Evolutionary conservation across 805 yeast species (phyloP), one percentile per base, ranked within the genome.

Genomic region (Debaryomyces castellii): DNA sequence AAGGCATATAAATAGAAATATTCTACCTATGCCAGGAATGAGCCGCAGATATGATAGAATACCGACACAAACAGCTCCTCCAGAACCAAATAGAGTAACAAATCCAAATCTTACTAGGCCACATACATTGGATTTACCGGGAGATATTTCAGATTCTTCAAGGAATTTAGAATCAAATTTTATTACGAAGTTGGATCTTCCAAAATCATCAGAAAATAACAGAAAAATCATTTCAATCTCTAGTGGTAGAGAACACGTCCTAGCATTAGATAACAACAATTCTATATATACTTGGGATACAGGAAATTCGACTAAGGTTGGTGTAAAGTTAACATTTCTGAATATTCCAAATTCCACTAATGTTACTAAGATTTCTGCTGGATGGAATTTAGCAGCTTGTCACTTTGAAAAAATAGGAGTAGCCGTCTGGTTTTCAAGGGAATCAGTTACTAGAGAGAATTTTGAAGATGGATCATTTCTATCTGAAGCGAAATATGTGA

Each of bases 251-350:
- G 66, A 76, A 23, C 89, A 84, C 59, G 74, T 84, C 43, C 62
- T 85, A 11, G 90, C 83, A 0, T 59, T 85, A 39, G 87, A 82
- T 50, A 63, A 70, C 10, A 39, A 62, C 1, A 73, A 77, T 20
- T 55, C 66, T 4, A 48, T 86, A 1, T 83, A 81, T 74, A 71
- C 81, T 1, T 85, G 91, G 91, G 90, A 85, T 58, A 60, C 70
- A 1, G 73, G 74, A 2, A 57, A 53, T 28, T 27, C 34, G 1
- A 44, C 49, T 7, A 49, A 52, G 41, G 28, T 37, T 12, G 89
- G 85, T 0, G 71, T 80, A 4, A 55, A 53, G 41, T 49, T 83
- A 25, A 55, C 43, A 3, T 78, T 82, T 47, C 62, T 66, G 0
- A 64, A 64, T 7, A 33, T 62, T 7, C 47, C 43, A 7, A 23